These are phyloP conservation scores for Colletotrichum plurivorum DNA, from an alignment of 2,329 filamentous ascomycete genomes.

Conservation along the genomic window DNA sequence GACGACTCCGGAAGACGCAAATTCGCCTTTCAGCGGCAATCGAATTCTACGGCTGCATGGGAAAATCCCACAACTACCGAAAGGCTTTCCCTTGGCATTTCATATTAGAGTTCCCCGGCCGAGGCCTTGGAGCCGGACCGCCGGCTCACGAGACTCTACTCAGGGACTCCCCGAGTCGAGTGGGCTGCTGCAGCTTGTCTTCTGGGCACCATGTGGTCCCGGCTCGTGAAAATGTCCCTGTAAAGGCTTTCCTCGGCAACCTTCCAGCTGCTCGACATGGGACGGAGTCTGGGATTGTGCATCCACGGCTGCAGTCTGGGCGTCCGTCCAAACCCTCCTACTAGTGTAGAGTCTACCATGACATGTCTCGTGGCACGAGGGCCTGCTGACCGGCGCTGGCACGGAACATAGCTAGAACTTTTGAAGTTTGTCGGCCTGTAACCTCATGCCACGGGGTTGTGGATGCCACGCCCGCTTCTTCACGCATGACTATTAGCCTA, in stretches of 20 bases:
- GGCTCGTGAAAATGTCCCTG: not conserved
- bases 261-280: not conserved
- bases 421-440: not conserved
- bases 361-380: not conserved
- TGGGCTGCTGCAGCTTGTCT: not conserved
- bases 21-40: not conserved
- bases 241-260: not conserved
- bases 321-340: slow-evolving; percentile 3
- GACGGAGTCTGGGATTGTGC: not conserved
- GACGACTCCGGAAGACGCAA: not conserved
- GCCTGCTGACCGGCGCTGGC: not conserved
- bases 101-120: not conserved
- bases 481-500: not conserved
- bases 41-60: not conserved
- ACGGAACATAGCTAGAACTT: not conserved
- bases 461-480: not conserved
- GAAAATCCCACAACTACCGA: slow-evolving; percentile 13
- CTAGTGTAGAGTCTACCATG: not conserved
- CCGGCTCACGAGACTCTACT: not conserved
- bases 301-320: slow-evolving; percentile 4
- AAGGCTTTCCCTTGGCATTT: not conserved
- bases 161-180: slow-evolving; percentile 1
- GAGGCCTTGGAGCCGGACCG: not conserved
- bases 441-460: slow-evolving; percentile 5
- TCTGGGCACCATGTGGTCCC: slow-evolving; percentile 3